Base-by-base conservation (phyloP, 2,329 filamentous ascomycete genomes). In the Saccharata proteae region DNA sequence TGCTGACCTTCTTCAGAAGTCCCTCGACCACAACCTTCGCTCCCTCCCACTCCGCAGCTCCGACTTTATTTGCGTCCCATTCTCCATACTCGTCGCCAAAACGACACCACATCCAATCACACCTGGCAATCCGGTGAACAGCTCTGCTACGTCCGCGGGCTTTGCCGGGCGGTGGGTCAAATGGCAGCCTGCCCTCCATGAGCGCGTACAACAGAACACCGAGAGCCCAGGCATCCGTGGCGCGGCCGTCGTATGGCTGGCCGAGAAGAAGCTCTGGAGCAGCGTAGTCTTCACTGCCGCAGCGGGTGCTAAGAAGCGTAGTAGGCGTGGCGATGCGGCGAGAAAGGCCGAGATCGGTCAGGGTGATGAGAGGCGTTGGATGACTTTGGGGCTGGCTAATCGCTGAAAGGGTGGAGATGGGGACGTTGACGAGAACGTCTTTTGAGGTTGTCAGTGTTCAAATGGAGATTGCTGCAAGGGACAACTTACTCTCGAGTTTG, bases 241-340 rank as follows among this genome's bases (percentile, higher is more conserved):
- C 74, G 21, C 84, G 81, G 18, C 90, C 90, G 51, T 96, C 86
- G 51, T 98, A 98, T 6, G 83, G 75, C 49, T 93, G 83, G 15
- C 88, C 88, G 66, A 98, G 83, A 32, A 98, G 78, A 26, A 98
- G 85, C 54, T 98, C 90, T 0, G 90, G 90, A 0, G 90, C 88
- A 2, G 88, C 88, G 51, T 98, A 98, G 58, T 98, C 90, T 57
- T 96, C 90, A 23, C 82, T 93, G 18, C 90, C 90, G 54, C 90
- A 98, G 7, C 90, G 74, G 2, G 88, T 96, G 38, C 82, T 82
- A n/a, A 98, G 69, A 38, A 88, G 78, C 42, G 92, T 84, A 31
- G 84, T 83, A 39, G 84, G 78, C 35, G 66, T 57, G 11, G 83
- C 74, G 22, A 96, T 82, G 20, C 80, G 77, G 33, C 88, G 74